Base-by-base conservation (phyloP, 2,329 filamentous ascomycete genomes). In the Pezicula carpinea region DNA sequence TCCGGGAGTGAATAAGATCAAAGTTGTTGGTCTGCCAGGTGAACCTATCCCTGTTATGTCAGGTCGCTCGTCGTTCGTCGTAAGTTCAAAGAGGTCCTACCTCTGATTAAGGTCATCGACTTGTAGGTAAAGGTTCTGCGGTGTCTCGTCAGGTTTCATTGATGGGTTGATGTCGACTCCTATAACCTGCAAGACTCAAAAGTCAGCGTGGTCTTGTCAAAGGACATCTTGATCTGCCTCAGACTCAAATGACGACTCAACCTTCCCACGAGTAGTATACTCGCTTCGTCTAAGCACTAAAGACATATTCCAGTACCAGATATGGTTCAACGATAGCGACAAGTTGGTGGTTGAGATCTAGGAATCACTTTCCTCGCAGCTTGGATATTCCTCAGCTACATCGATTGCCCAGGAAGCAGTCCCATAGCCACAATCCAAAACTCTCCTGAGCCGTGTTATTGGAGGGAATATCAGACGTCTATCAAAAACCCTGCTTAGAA, bases 401-500 rank as follows among this genome's bases (percentile, higher is more conserved):
- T 85, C 82, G 29, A 79, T 67, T 18, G 85, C 83, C 86, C 86
- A 90, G 40, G 79, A 72, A 34, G 75, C 85, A n/a, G 80, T 74
- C 34, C 86, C 86, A 64, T 80, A 86, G 0, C 86, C 86, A 56
- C 84, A 89, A 48, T 90, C 86, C 22, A 90, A 71, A 35, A 89
- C 75, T 58, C 75, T 76, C 55, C 70, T 69, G 19, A 78, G 76
- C 22, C 72, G 69, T 38, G 63, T 66, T 41, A 88, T 68, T 5
- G 82, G 82, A n/a, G 85, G 83, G 51, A 89, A 87, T 57, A 89
- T 77, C 21, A 87, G 69, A 54, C 80, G 75, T 49, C 76, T 69
- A 53, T 89, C 82, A 61, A 89, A 88, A 44, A 85, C 69, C 54
- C 68, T 74, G 51, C 70, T 74, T 53, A 89, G 75, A 17, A 87